Evolutionary conservation across 148 eudicot genomes (phyloP), one percentile per base, ranked within the genome.

Genomic region (Amaranthus hypochondriacus): DNA sequence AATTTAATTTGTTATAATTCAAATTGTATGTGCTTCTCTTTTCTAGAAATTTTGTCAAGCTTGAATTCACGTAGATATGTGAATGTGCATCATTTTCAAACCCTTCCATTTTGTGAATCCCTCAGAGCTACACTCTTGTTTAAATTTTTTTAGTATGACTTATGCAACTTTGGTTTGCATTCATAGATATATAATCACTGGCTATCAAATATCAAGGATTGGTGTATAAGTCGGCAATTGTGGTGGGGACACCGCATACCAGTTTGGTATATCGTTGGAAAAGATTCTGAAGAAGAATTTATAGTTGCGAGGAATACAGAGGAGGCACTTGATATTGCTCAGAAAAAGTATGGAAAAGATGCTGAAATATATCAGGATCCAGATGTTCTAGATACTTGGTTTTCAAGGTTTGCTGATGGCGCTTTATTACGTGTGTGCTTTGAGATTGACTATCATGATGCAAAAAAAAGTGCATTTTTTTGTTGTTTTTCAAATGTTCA

Each of bases 191-290:
- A 95, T 79, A 92, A 95, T 78, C 96, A 90, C 70, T 95, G 99
- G 99, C 87, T 95, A 42, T 87, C 96, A 61, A 95, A 92, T 84
- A 95, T 92, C 80, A 92, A 90, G 80, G 99, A 95, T 79, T 95
- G 99, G 99, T 95, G 99, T 79, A 92, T 95, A 82, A 92, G 97
- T 84, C 85, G 99, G 73, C 99, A 95, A 62, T 69, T 95, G 61
- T 95, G 99, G 99, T 95, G 99, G 99, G 99, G 99, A 51, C 99
- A 95, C 78, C 93, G 96, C 15, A 90, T 95, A 77, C 99, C 99
- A 72, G 99, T 92, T 73, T 95, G 99, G 99, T 95, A 95, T 73
- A 81, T 95, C 42, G 92, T 80, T 73, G 99, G 97, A 53, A 89
- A 87, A 81, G 96, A 95, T 72, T 77, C 80, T 74, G 97, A 92